Evolutionary conservation across 1,284 basidiomycete species (phyloP), one percentile per base, ranked within the genome.

Genomic region (Leccinum holopus): DNA sequence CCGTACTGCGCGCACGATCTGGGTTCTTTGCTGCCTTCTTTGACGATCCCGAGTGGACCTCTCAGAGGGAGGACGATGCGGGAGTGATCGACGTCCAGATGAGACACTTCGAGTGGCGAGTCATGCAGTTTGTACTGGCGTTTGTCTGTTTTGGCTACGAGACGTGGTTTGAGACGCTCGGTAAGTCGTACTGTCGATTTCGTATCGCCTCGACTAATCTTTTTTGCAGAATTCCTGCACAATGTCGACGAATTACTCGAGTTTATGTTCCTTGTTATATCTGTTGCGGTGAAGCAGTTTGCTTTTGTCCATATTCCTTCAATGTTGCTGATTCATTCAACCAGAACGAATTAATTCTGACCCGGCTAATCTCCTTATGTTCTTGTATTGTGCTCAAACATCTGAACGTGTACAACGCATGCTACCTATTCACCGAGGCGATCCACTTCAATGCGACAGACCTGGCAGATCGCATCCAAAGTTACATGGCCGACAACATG

Each of bases 1-100:
- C 82, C 10, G 75, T 98, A 16, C 80, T 99, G 18, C 84, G 94
- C 2, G 86, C 93, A 0, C 85, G 97, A 3, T 96, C 91, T 52
- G 84, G 87, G 1, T 92, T 98, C 73, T 98, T 98, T 72, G 80
- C 87, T 6, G 85, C 86, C n/a, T 90, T 99, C 75, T 95, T 97
- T 73, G 87, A 87, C 57, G 88, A 95, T 68, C 80, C 82, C 28
- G 92, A 88, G 49, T 98, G 97, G 95, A 92, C 92, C 3, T 70
- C 67, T 21, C 79, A 81, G 25, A 82, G 92, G 10, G 84, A 86
- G 81, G 81, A 80, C n/a, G 67, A 70, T 9, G 79, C 84, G 11
- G 84, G 82, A 9, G 81, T 83, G 2, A 72, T 97, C 12, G 76
- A 77, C 1, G 76, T 98, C 54, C 79, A 94, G 67, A 81, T 98